These are phyloP conservation scores for Penicillium rolfsii DNA, from an alignment of 2,329 filamentous ascomycete genomes.

Conservation along the genomic window DNA sequence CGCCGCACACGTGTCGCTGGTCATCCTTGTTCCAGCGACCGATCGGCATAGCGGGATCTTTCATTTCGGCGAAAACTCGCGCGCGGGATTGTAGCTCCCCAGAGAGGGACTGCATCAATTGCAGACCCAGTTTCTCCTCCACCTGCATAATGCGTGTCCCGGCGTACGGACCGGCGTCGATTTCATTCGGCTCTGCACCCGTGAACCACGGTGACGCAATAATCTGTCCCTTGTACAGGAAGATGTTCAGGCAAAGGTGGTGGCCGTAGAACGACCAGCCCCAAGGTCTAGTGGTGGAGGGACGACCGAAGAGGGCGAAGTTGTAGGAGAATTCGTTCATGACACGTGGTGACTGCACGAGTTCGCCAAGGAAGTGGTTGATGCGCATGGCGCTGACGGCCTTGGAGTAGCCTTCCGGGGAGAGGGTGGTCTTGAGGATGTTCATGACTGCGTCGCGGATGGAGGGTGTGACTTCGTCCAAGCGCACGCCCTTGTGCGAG, in stretches of 20 bases:
- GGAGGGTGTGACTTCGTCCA: constrained; percentile 61
- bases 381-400: constrained; percentile 71
- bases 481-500: constrained; percentile 68
- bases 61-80: constrained; percentile 62
- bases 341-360: constrained; percentile 63
- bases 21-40: constrained; percentile 78
- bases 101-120: constrained; percentile 68
- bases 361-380: constrained; percentile 73
- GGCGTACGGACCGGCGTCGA: constrained; percentile 65
- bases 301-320: constrained; percentile 69
- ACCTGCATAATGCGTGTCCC: constrained; percentile 68
- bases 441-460: constrained; percentile 57
- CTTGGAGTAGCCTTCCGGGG: constrained; percentile 71
- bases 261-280: constrained; percentile 78
- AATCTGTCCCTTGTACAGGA: constrained; percentile 67
- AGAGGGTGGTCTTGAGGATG: constrained; percentile 63
- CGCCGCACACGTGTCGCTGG: constrained; percentile 76
- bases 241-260: constrained; percentile 73
- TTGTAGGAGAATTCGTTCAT: constrained; percentile 80
- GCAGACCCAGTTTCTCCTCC: constrained; percentile 67
- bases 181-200: constrained; percentile 76
- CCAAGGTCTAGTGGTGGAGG: constrained; percentile 64
- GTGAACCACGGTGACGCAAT: constrained; percentile 76
- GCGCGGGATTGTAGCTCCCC: constrained; percentile 53
- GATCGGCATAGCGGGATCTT: constrained; percentile 65